Evolutionary conservation across 352 stramenopile genomes (phyloP).

Genomic region (Elongisporangium undulatum): DNA sequence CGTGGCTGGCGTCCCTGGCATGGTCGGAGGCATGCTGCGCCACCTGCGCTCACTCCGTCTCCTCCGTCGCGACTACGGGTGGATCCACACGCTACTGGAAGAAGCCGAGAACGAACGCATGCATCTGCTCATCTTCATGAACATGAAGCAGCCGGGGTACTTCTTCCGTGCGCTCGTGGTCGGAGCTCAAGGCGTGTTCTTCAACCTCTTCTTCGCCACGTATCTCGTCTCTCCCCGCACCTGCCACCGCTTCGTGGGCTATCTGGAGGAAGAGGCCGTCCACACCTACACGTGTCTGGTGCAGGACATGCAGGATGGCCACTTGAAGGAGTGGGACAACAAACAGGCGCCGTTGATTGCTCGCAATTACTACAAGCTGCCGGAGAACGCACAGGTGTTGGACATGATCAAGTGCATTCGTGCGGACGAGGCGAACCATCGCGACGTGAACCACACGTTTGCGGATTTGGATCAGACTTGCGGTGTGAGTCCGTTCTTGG

Average conservation of each 20-base stretch:
- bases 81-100: constrained; percentile 89
- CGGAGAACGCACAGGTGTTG: constrained; percentile 41
- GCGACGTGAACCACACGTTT: constrained; percentile 75
- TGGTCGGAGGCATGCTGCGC: constrained; percentile 61
- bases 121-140: constrained; percentile 89
- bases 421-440: constrained; percentile 73
- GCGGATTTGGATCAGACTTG: constrained; percentile 18
- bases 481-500: constrained; percentile 22
- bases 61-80: constrained; percentile 82
- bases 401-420: constrained; percentile 72
- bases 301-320: constrained; percentile 80
- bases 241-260: constrained; percentile 91
- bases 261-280: constrained; percentile 91
- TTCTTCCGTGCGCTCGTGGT: constrained; percentile 73
- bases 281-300: constrained; percentile 91
- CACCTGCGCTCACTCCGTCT: constrained; percentile 78
- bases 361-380: constrained; percentile 86
- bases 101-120: constrained; percentile 93
- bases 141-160: constrained; percentile 79
- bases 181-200: constrained; percentile 81
- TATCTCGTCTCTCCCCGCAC: constrained; percentile 87
- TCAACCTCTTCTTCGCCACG: constrained; percentile 73
- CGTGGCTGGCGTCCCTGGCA: constrained; percentile 61
- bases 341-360: constrained; percentile 68
- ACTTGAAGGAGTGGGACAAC: constrained; percentile 74